Evolutionary conservation across 2,329 filamentous ascomycete genomes (phyloP).

Genomic region (Cucurbitaria berberidis): DNA sequence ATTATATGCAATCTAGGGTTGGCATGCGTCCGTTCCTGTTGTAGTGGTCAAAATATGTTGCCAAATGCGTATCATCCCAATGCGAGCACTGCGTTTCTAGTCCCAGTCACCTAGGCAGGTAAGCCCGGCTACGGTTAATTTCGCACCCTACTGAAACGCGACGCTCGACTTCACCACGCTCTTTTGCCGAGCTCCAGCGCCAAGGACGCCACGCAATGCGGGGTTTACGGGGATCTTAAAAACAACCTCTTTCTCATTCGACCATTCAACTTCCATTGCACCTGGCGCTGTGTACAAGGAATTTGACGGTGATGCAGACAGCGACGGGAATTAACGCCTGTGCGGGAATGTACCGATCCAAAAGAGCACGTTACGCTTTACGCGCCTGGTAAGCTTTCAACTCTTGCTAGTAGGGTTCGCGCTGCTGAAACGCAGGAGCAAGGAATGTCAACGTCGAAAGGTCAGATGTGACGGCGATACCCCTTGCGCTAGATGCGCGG

Average conservation of each 20-base stretch:
- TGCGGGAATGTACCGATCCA: constrained; percentile 6
- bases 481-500: constrained; percentile 11
- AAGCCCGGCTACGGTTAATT: too few species aligned
- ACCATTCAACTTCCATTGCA: neutral
- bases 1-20: too few species aligned
- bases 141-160: too few species aligned
- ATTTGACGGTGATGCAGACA: neutral
- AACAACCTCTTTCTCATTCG: neutral
- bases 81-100: too few species aligned
- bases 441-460: constrained; percentile 15
- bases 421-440: constrained; percentile 6
- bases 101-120: too few species aligned
- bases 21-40: neutral
- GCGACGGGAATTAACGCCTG: neutral
- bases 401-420: neutral
- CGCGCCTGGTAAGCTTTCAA: constrained; percentile 9
- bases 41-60: too few species aligned
- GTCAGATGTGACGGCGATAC: constrained; percentile 9
- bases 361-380: constrained; percentile 8
- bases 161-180: too few species aligned
- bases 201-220: neutral
- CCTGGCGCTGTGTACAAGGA: too few species aligned
- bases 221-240: neutral
- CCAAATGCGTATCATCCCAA: neutral
- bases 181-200: too few species aligned